phyloP scores from a whole-genome alignment of 202 grass and related monocot genomes.

The Hordeum pubiflorum region DNA sequence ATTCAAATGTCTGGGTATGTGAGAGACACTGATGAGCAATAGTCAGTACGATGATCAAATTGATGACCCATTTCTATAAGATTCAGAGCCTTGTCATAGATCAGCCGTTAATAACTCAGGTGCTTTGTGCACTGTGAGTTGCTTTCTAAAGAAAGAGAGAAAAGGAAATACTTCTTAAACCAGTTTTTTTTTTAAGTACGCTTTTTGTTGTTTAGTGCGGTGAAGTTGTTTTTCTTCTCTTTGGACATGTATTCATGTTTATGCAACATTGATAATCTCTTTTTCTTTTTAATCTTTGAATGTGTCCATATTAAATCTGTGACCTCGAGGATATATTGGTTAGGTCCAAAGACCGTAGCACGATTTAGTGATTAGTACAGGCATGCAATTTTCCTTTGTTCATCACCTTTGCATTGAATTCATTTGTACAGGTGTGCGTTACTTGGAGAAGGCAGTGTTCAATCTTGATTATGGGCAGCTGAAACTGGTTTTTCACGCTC shows the following conservation, averaged over 20 bases:
- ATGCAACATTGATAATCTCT: not conserved
- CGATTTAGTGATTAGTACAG: constrained; percentile 3
- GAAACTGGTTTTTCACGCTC: constrained; percentile 90
- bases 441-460: constrained; percentile 96
- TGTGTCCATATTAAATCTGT: not conserved
- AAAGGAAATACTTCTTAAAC: not conserved
- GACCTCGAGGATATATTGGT: not conserved
- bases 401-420: not conserved
- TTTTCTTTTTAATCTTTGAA: not conserved
- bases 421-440: constrained; percentile 64
- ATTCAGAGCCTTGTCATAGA: not conserved
- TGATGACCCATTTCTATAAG: not conserved
- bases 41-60: not conserved
- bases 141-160: not conserved
- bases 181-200: not conserved
- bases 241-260: not conserved
- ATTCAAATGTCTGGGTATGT: not conserved
- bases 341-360: not conserved
- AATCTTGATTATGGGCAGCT: constrained; percentile 88
- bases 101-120: not conserved
- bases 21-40: not conserved
- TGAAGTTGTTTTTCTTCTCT: not conserved
- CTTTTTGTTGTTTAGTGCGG: not conserved
- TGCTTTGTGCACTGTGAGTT: not conserved
- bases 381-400: not conserved